phyloP scores from a whole-genome alignment of 164 flowering plant species.

The Stephania cephalantha region DNA sequence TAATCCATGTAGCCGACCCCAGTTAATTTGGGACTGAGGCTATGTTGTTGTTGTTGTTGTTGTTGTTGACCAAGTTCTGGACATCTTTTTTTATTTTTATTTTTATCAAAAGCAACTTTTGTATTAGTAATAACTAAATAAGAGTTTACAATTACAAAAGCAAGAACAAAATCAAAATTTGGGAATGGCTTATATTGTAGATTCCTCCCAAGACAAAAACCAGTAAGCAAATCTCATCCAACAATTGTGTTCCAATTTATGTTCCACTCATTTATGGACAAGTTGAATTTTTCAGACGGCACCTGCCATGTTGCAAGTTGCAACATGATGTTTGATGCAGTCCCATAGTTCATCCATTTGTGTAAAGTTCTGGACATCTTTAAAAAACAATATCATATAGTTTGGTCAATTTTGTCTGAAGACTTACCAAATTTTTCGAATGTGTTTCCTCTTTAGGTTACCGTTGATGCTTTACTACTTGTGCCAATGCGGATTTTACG shows the following conservation, averaged over 20 bases:
- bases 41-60: no score
- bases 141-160: no score
- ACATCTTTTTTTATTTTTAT: background rate
- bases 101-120: no score
- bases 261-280: background rate
- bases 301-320: background rate
- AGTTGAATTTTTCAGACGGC: background rate
- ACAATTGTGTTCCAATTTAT: background rate
- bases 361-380: background rate
- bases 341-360: background rate
- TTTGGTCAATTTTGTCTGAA: background rate
- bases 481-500: conserved; percentile 95
- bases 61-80: no score
- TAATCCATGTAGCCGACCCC: no score
- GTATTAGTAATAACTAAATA: no score
- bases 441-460: conserved; percentile 38
- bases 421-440: conserved; percentile 1
- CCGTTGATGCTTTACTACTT: conserved; percentile 63
- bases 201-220: no score
- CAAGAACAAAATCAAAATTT: no score
- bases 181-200: no score
- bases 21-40: no score
- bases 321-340: background rate
- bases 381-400: background rate
- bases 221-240: no score